Percentiles rank a stretch among this genome's conserved stretches.
Evolutionary conservation across 768 basidiomycete species (phyloP).

Genomic region (Austroboletus eburneus): DNA sequence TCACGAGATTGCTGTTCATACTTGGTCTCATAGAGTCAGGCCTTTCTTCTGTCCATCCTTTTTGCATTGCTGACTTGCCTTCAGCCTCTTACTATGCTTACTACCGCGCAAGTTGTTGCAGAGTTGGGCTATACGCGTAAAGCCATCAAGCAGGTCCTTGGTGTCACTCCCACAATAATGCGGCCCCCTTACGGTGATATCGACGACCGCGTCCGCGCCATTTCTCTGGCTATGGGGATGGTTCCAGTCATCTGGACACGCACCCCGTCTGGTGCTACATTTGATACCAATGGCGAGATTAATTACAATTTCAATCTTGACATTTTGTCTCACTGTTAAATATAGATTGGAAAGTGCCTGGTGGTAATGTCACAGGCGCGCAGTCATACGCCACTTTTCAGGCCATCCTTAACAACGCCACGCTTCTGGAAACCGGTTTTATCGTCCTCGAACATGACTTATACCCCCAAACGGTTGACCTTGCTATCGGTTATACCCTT

Average conservation of each 20-base stretch:
- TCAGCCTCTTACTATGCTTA: constrained; percentile 62
- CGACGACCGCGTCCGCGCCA: constrained; percentile 91
- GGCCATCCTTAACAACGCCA: constrained; percentile 66
- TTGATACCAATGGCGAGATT: constrained; percentile 67
- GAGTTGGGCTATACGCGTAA: constrained; percentile 92
- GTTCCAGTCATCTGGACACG: constrained; percentile 88
- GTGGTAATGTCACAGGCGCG: constrained; percentile 63
- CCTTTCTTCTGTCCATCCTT: not conserved
- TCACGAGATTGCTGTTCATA: constrained; percentile 81
- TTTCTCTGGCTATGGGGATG: constrained; percentile 87
- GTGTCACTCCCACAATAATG: constrained; percentile 75
- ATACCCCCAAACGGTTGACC: constrained; percentile 79
- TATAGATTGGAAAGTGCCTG: constrained; percentile 84
- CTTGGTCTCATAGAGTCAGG: constrained; percentile 80
- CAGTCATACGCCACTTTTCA: constrained; percentile 67
- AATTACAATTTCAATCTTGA: not conserved
- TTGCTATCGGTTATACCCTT: constrained; percentile 85
- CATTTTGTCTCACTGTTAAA: constrained; percentile 11
- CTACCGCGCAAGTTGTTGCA: constrained; percentile 83
- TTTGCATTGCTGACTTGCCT: constrained; percentile 12
- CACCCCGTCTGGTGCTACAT: constrained; percentile 47
- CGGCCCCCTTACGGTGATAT: constrained; percentile 83
- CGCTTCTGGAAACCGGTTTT: constrained; percentile 64
- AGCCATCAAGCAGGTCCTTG: constrained; percentile 71
- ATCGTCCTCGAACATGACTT: constrained; percentile 89